A percentile compares a stretch with the other conserved stretches of the same genome.
Evolutionary conservation across 345 rosid species (phyloP).

Genomic region (Corchorus capsularis): DNA sequence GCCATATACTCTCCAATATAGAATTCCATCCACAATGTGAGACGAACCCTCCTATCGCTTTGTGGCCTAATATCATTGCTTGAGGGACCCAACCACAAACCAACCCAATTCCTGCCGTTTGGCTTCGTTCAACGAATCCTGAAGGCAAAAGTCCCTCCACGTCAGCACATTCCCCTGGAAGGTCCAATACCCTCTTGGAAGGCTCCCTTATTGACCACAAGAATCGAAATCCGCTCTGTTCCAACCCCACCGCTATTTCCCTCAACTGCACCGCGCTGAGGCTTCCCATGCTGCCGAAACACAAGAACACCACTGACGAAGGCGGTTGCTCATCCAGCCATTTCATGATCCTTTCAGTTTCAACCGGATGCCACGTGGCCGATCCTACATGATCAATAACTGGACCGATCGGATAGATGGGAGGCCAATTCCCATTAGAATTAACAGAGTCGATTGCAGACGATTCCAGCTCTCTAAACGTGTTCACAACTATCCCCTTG

Average conservation of each 20-base stretch:
- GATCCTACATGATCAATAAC: conserved; percentile 32
- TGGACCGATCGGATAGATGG: conserved; percentile 34
- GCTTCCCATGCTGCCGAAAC: conserved; percentile 29
- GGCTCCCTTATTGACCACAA: conserved; percentile 21
- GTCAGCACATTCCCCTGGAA: background rate
- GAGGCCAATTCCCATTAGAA: conserved; percentile 9
- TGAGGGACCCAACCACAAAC: conserved; percentile 26
- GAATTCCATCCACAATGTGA: conserved; percentile 36
- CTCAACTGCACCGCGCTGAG: conserved; percentile 11
- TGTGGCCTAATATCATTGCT: conserved; percentile 19
- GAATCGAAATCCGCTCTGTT: conserved; percentile 20
- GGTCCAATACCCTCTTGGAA: background rate
- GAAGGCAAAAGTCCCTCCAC: conserved; percentile 14
- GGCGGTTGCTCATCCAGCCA: conserved; percentile 22
- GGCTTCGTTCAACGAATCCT: conserved; percentile 21
- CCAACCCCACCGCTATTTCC: conserved; percentile 24
- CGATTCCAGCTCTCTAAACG: conserved; percentile 35
- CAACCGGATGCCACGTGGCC: conserved; percentile 31
- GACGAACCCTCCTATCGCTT: conserved; percentile 24
- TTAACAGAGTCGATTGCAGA: conserved; percentile 18
- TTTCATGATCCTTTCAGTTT: background rate
- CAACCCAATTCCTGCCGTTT: conserved; percentile 17
- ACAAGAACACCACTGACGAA: conserved; percentile 14
- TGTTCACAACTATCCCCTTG: conserved; percentile 35
- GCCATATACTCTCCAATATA: conserved; percentile 23